Evolutionary conservation across 352 stramenopile genomes (phyloP).

Genomic region (Phytophthora hybrid): DNA sequence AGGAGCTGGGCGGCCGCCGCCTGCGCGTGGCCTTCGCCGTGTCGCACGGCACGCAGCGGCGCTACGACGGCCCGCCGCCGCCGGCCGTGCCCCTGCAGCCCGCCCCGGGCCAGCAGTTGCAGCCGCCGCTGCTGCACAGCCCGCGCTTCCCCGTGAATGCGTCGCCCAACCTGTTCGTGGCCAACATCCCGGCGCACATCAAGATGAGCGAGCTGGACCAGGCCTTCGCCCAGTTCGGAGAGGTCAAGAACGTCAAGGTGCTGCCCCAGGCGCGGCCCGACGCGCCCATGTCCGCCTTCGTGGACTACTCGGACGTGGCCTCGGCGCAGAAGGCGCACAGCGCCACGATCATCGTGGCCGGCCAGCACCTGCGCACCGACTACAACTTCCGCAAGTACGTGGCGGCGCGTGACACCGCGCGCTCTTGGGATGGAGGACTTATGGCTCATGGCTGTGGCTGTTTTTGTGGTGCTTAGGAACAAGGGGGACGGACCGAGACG

Average conservation of each 20-base stretch:
- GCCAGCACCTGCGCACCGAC: slow-evolving; percentile 54
- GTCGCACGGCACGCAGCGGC: slow-evolving; percentile 38
- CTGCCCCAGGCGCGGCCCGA: slow-evolving; percentile 55
- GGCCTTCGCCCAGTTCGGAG: slow-evolving; percentile 65
- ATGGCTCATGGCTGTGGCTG: neutral
- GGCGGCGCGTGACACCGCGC: no score
- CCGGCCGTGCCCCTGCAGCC: slow-evolving; percentile 4
- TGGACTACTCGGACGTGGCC: slow-evolving; percentile 58
- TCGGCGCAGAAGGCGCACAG: slow-evolving; percentile 57
- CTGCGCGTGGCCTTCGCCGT: slow-evolving; percentile 59
- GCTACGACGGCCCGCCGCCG: slow-evolving; percentile 36
- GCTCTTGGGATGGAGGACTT: neutral
- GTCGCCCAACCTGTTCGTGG: slow-evolving; percentile 67
- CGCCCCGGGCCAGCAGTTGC: slow-evolving; percentile 2
- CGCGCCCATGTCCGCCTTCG: slow-evolving; percentile 68
- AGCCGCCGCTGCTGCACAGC: slow-evolving; percentile 29
- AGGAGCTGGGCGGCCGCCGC: slow-evolving; percentile 51
- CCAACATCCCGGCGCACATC: slow-evolving; percentile 70
- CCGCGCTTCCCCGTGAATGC: slow-evolving; percentile 26
- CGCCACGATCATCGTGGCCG: slow-evolving; percentile 51
- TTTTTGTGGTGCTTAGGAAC: slow-evolving; percentile 22
- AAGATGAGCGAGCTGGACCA: slow-evolving; percentile 67
- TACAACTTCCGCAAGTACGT: slow-evolving; percentile 65
- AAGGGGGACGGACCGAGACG: slow-evolving; percentile 37
- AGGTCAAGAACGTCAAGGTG: slow-evolving; percentile 73